Percentiles rank a stretch among this genome's conserved stretches.
Conservation (phyloP, 2,329 filamentous ascomycete genomes). For the Didymella glomerata region DNA sequence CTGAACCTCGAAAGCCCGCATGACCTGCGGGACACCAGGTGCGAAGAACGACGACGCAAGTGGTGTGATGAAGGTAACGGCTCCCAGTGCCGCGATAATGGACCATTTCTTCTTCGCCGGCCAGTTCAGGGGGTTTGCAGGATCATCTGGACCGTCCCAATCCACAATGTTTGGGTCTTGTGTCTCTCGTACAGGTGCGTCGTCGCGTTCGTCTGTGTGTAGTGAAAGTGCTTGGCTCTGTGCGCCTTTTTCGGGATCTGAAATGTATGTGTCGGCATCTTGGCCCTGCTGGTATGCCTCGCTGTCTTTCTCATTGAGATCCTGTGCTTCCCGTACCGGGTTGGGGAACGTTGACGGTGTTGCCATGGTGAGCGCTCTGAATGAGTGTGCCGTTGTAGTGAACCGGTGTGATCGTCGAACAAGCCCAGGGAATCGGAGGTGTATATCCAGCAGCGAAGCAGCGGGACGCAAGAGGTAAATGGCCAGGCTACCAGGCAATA, state of each 20-base stretch:
- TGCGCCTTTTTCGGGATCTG: constrained; percentile 42
- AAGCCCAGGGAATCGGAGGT: background rate
- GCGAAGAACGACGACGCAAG: constrained; percentile 58
- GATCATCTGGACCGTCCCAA: constrained; percentile 50
- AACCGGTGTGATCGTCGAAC: background rate
- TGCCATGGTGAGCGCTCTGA: constrained; percentile 29
- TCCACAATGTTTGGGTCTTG: constrained; percentile 43
- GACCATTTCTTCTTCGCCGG: constrained; percentile 47
- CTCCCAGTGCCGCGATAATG: constrained; percentile 45
- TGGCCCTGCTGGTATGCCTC: constrained; percentile 40
- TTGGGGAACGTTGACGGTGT: constrained; percentile 32
- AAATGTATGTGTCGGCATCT: constrained; percentile 36
- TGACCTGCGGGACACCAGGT: constrained; percentile 66
- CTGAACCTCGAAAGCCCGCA: constrained; percentile 42
- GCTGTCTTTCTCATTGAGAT: constrained; percentile 32
- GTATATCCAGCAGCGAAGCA: background rate
- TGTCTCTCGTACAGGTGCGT: constrained; percentile 21
- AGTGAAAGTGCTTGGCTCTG: constrained; percentile 36
- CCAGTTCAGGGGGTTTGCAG: constrained; percentile 53
- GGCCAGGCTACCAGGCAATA: background rate
- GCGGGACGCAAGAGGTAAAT: constrained; percentile 1
- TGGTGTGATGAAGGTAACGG: constrained; percentile 51
- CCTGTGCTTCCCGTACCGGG: constrained; percentile 28
- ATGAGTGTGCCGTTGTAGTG: background rate
- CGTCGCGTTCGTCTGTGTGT: constrained; percentile 32